Base-by-base conservation (phyloP, 345 rosid species). In the Boechera retrofracta region DNA sequence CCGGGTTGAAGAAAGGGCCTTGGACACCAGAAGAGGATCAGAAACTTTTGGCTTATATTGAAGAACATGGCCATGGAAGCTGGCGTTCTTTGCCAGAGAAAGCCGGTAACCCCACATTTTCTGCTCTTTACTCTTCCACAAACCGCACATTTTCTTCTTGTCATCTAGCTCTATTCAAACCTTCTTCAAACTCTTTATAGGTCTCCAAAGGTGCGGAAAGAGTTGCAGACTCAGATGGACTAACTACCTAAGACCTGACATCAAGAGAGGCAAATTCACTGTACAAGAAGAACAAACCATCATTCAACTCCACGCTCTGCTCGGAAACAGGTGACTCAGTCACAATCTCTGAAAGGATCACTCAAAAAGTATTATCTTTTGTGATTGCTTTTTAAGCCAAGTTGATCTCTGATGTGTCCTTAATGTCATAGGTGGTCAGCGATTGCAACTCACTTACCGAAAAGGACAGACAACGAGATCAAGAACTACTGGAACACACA, bases 11-110 rank as follows among this genome's bases (percentile, higher is more conserved):
- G 90, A 93, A 89, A 89, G 98, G 98, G 18, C 98, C 98, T 24
- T 93, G 98, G 98, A 93, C 96, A 35, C 93, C 90, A 11, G 98
- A 91, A 82, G 98, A 91, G 76, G 98, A 93, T 79, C 96, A 91
- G 72, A 93, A 93, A 69, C 98, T 93, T 77, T 74, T 93, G 52
- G 98, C 91, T 70, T 91, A 85, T 80, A 88, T 93, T 44, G 96
- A 93, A 79, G 96, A 93, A 73, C 89, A 91, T 70, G 97, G 98
- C 60, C 96, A 89, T 81, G 98, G 98, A 72, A 91, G 97, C 83
- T 93, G 97, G 98, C 94, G 97, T 32, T 85, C 91, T 68, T 80
- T 93, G 79, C 98, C 98, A 1, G 77, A 83, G 2, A 91, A 88
- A 91, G 98, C 98, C 33, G 97, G 98, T 91, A 72, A 82, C 28